These are phyloP conservation scores for Trifolium pratense DNA, from an alignment of 306 rosid genomes.

Conservation along the genomic window DNA sequence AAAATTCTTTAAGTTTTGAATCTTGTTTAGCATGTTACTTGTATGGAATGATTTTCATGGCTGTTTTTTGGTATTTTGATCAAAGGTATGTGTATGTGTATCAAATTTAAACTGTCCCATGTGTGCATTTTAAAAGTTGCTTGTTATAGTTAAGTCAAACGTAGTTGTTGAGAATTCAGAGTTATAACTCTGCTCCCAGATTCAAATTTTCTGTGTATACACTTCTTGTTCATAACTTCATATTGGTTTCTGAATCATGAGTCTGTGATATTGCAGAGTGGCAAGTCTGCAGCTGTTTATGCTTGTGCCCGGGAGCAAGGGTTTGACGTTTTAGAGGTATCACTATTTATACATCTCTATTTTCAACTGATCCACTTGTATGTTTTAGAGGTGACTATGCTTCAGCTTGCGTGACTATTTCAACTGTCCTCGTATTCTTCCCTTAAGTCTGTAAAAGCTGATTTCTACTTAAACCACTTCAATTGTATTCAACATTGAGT, in stretches of 20 bases:
- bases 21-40: constrained; percentile 2
- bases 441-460: not conserved
- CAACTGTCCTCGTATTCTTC: too few relatives aligned
- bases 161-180: constrained; percentile 21
- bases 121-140: not conserved
- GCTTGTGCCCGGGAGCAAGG: constrained; percentile 95
- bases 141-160: not conserved
- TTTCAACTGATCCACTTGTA: too few relatives aligned
- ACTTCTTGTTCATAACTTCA: constrained; percentile 28
- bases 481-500: not conserved
- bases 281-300: constrained; percentile 94
- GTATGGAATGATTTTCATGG: not conserved
- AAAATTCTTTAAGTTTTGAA: constrained; percentile 3
- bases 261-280: constrained; percentile 71
- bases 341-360: not conserved
- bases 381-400: too few relatives aligned
- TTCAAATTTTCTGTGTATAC: constrained; percentile 11
- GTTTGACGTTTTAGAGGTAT: constrained; percentile 84
- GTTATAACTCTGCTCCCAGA: constrained; percentile 21
- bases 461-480: constrained; percentile 13
- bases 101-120: constrained; percentile 16
- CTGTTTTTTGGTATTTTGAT: constrained; percentile 14
- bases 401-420: too few relatives aligned
- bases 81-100: not conserved
- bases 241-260: constrained; percentile 40